These are phyloP conservation scores for Globisporangium nodosum DNA, from an alignment of 352 stramenopile genomes.

Conservation along the genomic window DNA sequence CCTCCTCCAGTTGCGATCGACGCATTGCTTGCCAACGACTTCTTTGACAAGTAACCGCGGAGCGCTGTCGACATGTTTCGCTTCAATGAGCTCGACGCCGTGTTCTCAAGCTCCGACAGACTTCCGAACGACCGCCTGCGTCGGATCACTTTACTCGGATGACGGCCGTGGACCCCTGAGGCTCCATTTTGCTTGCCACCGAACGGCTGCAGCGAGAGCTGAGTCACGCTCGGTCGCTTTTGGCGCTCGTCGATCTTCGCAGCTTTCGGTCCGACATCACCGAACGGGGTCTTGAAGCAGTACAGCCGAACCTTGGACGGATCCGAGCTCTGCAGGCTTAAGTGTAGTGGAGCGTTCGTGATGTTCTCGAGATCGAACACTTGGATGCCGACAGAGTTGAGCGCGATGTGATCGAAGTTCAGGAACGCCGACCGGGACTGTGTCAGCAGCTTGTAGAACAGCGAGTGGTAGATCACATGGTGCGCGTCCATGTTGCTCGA, in stretches of 20 bases:
- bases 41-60: conserved; percentile 56
- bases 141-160: conserved; percentile 36
- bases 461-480: conserved; percentile 88
- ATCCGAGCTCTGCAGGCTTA: conserved; percentile 78
- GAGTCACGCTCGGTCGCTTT: conserved; percentile 4
- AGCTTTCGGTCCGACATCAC: conserved; percentile 16
- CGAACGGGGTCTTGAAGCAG: conserved; percentile 47
- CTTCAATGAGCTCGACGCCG: conserved; percentile 24
- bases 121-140: conserved; percentile 70
- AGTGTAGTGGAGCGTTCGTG: conserved; percentile 70
- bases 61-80: conserved; percentile 36
- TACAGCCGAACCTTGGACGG: conserved; percentile 68
- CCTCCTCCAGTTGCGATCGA: not conserved
- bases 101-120: conserved; percentile 45
- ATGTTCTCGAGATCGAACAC: conserved; percentile 89
- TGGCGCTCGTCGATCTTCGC: conserved; percentile 12
- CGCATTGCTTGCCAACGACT: conserved; percentile 6
- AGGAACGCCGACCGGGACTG: conserved; percentile 80
- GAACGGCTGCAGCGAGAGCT: conserved; percentile 2
- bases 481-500: conserved; percentile 90
- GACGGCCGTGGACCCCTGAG: conserved; percentile 10
- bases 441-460: conserved; percentile 88
- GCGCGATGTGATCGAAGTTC: conserved; percentile 84
- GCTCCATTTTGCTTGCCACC: conserved; percentile 12
- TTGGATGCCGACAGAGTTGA: conserved; percentile 83